phyloP scores from a whole-genome alignment of 2,329 filamentous ascomycete species.

The Botryosphaeria dothidea region DNA sequence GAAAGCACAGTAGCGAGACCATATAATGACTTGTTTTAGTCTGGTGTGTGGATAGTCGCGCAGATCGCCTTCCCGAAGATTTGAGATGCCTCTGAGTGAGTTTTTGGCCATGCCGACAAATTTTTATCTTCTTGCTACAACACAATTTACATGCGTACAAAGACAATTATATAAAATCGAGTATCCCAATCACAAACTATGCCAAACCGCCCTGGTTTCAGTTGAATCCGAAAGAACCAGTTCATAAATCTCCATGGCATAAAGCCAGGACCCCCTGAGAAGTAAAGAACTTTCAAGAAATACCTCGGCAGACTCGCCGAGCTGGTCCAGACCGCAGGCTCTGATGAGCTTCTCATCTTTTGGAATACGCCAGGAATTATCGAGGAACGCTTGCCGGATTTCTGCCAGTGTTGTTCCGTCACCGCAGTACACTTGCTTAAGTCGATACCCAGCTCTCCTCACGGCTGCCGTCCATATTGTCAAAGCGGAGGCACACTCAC shows the following conservation, averaged over 20 bases:
- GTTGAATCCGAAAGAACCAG: background rate
- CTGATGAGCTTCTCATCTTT: background rate
- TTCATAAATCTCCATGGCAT: background rate
- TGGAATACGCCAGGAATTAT: background rate
- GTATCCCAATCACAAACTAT: background rate
- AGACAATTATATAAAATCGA: too few relatives aligned
- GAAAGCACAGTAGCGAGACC: too few relatives aligned
- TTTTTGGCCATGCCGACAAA: too few relatives aligned
- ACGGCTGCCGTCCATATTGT: background rate
- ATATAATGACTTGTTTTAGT: too few relatives aligned
- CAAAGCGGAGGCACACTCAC: rapidly evolving
- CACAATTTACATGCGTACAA: too few relatives aligned
- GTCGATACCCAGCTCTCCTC: background rate
- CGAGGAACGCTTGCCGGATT: too few relatives aligned
- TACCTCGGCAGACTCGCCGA: background rate
- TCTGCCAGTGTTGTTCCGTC: background rate
- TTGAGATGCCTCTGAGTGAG: too few relatives aligned
- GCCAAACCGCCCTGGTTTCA: background rate
- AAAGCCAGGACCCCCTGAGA: background rate
- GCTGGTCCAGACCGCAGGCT: background rate
- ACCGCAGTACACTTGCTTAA: background rate
- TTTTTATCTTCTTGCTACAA: too few relatives aligned
- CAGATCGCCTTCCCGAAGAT: too few relatives aligned
- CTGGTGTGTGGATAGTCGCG: too few relatives aligned
- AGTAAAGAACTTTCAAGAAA: background rate